These are phyloP conservation scores for Geotrichum histeridarum DNA, from an alignment of 1,139 yeast genomes.

Conservation along the genomic window DNA sequence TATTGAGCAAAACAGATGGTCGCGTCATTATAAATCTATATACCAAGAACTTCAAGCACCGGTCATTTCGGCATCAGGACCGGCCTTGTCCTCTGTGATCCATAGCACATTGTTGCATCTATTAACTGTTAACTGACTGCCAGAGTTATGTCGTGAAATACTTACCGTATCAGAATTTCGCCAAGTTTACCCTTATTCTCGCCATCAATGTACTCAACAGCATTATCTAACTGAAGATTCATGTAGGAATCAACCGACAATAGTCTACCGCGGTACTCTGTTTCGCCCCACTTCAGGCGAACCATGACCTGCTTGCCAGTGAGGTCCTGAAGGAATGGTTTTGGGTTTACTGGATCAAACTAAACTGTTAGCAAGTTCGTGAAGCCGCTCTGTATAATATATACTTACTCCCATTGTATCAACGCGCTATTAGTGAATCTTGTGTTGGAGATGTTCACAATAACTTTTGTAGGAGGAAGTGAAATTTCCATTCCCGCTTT, in stretches of 20 bases:
- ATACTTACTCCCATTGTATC: conserved; percentile 12
- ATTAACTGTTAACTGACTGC: conserved; percentile 5
- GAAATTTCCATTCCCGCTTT: conserved; percentile 3
- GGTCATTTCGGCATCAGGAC: conserved; percentile 5
- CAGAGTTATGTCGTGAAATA: neutral
- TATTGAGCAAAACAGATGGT: neutral
- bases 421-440: neutral
- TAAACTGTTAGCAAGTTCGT: conserved; percentile 21
- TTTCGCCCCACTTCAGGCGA: conserved; percentile 85
- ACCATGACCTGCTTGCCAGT: conserved; percentile 69
- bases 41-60: neutral
- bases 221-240: conserved; percentile 73
- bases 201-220: conserved; percentile 57
- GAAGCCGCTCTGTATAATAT: neutral
- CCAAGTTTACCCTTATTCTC: conserved; percentile 59
- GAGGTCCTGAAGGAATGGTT: conserved; percentile 77
- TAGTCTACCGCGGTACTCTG: conserved; percentile 83
- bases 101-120: conserved; percentile 45
- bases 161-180: conserved; percentile 73
- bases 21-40: neutral
- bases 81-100: conserved; percentile 33
- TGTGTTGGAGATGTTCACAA: neutral
- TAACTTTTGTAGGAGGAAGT: neutral
- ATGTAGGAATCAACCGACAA: conserved; percentile 86
- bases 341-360: conserved; percentile 82